Base-by-base conservation (phyloP, 805 yeast species). In the Ascoidea asiatica region DNA sequence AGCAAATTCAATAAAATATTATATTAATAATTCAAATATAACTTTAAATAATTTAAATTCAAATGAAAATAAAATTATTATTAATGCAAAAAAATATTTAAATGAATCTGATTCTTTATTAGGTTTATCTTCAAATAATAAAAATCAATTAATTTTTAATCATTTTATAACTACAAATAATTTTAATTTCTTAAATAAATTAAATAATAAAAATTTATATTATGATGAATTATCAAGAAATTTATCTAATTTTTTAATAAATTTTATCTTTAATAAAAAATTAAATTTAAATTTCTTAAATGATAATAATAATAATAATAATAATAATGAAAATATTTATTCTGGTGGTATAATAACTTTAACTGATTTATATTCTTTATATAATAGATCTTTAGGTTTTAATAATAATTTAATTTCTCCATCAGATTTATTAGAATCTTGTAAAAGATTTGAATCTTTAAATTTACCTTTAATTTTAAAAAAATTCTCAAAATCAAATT, bases 371-470 rank as follows among this genome's bases (percentile, higher is more conserved):
- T 83, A 69, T 58, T 75, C 80, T 0, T 50, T 75, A 21, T 82
- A 77, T 60, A 82, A 82, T 51, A 66, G 81, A 48, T 69, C 81
- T 0, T 67, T 84, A 50, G 77, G 86, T 5, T 64, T 75, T 21
- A 82, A 81, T 1, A 67, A 76, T 6, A 81, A 80, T 41, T 66
- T 87, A 38, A 71, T 89, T 1, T 70, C 85, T 1, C 85, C 96
- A 1, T 60, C 60, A 20, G 94, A 86, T 51, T 63, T 90, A 43
- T 67, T 61, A 43, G 73, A 72, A 40, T 78, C 95, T 0, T 70
- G 86, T 44, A 67, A 66, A 21, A 56, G 67, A 13, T 77, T 87
- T 53, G 77, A 72, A 5, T 54, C 53, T 5, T 61, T 88, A 39
- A 66, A 73, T 5, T 62, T 90, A 15, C 87, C 90, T 0, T 59